phyloP scores from a whole-genome alignment of 2,329 filamentous ascomycete species.

The Nemania bipapillata region DNA sequence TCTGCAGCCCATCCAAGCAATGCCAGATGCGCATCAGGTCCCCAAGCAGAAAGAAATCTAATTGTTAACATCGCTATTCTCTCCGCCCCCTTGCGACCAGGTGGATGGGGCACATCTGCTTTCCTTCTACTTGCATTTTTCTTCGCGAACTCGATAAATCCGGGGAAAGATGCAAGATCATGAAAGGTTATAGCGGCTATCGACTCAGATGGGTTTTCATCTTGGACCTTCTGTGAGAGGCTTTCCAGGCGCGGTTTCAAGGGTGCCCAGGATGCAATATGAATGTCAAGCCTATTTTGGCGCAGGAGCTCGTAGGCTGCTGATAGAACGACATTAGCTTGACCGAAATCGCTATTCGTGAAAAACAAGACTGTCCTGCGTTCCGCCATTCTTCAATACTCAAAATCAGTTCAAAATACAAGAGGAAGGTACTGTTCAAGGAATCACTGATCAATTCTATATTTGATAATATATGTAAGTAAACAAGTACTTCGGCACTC shows the following conservation, averaged over 20 bases:
- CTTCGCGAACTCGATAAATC: slow-evolving; percentile 13
- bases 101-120: slow-evolving; percentile 14
- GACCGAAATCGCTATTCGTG: slow-evolving; percentile 37
- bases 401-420: too few relatives aligned
- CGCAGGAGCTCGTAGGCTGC: slow-evolving; percentile 38
- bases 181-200: slow-evolving; percentile 12
- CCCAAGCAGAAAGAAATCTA: slow-evolving; percentile 16
- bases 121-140: slow-evolving; percentile 17
- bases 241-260: slow-evolving; percentile 18
- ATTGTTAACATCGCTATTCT: slow-evolving; percentile 12
- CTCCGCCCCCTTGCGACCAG: slow-evolving; percentile 8
- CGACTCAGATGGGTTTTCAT: slow-evolving; percentile 21
- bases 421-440: too few relatives aligned
- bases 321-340: slow-evolving; percentile 41
- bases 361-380: slow-evolving; percentile 42
- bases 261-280: slow-evolving; percentile 42
- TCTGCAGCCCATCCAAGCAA: slow-evolving; percentile 19
- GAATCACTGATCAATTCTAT: too few relatives aligned
- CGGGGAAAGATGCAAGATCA: slow-evolving; percentile 14
- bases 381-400: too few relatives aligned
- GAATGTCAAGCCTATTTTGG: slow-evolving; percentile 37
- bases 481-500: too few relatives aligned
- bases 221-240: slow-evolving; percentile 24
- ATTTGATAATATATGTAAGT: too few relatives aligned
- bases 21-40: slow-evolving; percentile 10